Percentiles rank a stretch among this genome's conserved stretches.
These are phyloP conservation scores for Edaphochlamys debaryana DNA, from an alignment of 139 green algal species.

Conservation along the genomic window DNA sequence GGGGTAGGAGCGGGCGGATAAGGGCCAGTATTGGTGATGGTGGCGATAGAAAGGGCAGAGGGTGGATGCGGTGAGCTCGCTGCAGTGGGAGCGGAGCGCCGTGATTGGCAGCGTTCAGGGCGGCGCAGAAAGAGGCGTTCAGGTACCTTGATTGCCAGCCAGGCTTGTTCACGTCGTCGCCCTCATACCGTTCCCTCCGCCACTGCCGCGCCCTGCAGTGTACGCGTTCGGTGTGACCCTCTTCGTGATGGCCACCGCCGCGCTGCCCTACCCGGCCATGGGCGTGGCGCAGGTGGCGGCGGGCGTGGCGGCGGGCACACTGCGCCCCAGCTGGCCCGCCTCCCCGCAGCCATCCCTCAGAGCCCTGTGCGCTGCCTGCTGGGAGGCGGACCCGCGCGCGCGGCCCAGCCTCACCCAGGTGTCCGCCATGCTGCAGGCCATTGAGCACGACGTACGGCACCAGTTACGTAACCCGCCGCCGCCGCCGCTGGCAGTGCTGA, in stretches of 20 bases:
- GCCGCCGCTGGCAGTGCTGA: too few relatives aligned
- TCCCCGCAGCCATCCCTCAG: background rate
- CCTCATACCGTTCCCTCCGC: background rate
- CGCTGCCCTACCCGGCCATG: slow-evolving; percentile 4
- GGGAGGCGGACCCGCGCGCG: background rate
- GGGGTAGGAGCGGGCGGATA: too few relatives aligned
- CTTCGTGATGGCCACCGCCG: background rate
- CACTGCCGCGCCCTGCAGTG: background rate
- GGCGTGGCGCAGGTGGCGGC: background rate
- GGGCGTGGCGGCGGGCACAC: background rate
- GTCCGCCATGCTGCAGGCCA: background rate
- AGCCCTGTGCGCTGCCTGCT: background rate
- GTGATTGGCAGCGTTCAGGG: too few relatives aligned
- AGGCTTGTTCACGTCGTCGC: too few relatives aligned
- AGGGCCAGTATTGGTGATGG: too few relatives aligned
- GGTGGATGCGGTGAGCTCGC: too few relatives aligned
- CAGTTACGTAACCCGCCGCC: too few relatives aligned
- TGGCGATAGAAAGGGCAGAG: too few relatives aligned
- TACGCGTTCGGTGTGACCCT: slow-evolving; percentile 15
- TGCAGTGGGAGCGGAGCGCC: too few relatives aligned
- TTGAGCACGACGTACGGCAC: slow-evolving; percentile 12
- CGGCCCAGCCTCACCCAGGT: slow-evolving; percentile 6
- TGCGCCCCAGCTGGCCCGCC: slow-evolving; percentile 7
- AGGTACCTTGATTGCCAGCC: background rate
- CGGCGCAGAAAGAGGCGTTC: too few relatives aligned